A percentile compares a stretch with the other conserved stretches of the same genome.
Conservation (phyloP, 306 rosid species). For the Pyrus bretschneideri region DNA sequence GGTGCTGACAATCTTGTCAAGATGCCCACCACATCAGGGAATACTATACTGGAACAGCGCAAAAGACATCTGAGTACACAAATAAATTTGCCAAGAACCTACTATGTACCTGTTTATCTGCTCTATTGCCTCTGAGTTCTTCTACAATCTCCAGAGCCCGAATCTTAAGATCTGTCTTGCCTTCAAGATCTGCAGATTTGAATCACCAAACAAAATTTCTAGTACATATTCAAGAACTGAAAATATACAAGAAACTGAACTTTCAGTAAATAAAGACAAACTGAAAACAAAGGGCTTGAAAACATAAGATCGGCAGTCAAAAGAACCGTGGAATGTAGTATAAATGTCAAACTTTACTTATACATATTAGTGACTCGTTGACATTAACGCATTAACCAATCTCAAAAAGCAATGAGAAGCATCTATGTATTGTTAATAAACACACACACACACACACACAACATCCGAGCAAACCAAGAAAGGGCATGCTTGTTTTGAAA, state of each 20-base stretch:
- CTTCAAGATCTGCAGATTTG: constrained; percentile 78
- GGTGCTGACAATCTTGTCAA: not conserved
- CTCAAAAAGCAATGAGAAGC: not conserved
- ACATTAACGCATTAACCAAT: not conserved
- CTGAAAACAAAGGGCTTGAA: not conserved
- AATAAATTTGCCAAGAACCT: not conserved
- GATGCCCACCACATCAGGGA: constrained; percentile 8
- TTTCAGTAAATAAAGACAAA: not conserved
- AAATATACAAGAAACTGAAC: not conserved
- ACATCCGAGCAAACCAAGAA: not conserved
- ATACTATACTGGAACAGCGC: not conserved
- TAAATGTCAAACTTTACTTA: not conserved
- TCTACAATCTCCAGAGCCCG: constrained; percentile 84
- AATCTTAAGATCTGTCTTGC: constrained; percentile 87
- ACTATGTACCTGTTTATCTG: constrained; percentile 76
- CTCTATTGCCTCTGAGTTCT: constrained; percentile 84
- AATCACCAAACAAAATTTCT: not conserved
- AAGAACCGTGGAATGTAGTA: not conserved
- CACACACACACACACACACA: not conserved
- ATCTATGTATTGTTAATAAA: not conserved
- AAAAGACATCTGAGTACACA: not conserved
- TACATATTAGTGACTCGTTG: not conserved
- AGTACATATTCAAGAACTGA: not conserved
- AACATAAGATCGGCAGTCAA: not conserved
- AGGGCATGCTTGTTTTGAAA: not conserved